A percentile compares a stretch with the other conserved stretches of the same genome.
These are phyloP conservation scores for Flagelloscypha sp. DNA, from an alignment of 768 basidiomycete species.

Conservation along the genomic window DNA sequence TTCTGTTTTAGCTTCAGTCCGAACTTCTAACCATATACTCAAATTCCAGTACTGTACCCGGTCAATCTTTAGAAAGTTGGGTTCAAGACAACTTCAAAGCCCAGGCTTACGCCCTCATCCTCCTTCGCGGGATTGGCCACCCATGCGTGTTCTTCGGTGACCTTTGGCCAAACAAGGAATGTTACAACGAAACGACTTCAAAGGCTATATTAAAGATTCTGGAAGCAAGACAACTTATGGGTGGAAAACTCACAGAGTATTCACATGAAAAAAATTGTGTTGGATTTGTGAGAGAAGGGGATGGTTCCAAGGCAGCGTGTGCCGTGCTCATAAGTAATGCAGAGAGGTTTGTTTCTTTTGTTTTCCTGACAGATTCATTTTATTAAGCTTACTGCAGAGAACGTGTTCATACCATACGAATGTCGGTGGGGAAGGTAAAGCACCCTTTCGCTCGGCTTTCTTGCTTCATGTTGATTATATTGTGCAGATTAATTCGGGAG, in stretches of 20 bases:
- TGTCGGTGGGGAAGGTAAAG: slow-evolving; percentile 61
- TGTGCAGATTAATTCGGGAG: slow-evolving; percentile 25
- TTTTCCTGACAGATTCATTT: not conserved
- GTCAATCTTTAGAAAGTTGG: slow-evolving; percentile 80
- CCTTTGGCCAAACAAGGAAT: slow-evolving; percentile 63
- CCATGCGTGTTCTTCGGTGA: slow-evolving; percentile 93
- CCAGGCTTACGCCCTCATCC: slow-evolving; percentile 75
- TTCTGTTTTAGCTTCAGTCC: slow-evolving; percentile 5
- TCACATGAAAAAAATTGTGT: slow-evolving; percentile 52
- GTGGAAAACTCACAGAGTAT: slow-evolving; percentile 50
- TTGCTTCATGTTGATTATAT: slow-evolving; percentile 3
- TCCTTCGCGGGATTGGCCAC: slow-evolving; percentile 60
- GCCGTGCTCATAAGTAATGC: slow-evolving; percentile 66
- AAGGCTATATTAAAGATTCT: slow-evolving; percentile 48
- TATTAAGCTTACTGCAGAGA: slow-evolving; percentile 18
- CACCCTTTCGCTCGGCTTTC: slow-evolving; percentile 4
- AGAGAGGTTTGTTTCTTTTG: slow-evolving; percentile 16
- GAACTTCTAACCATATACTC: too few relatives aligned
- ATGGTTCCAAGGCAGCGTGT: slow-evolving; percentile 48
- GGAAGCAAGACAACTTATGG: slow-evolving; percentile 63
- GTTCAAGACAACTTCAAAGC: slow-evolving; percentile 65
- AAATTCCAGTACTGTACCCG: too few relatives aligned
- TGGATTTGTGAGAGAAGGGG: slow-evolving; percentile 67
- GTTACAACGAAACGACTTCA: slow-evolving; percentile 48
- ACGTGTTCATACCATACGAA: slow-evolving; percentile 41